Base-by-base conservation (phyloP, 768 basidiomycete genomes). In the Mycena belliarum region DNA sequence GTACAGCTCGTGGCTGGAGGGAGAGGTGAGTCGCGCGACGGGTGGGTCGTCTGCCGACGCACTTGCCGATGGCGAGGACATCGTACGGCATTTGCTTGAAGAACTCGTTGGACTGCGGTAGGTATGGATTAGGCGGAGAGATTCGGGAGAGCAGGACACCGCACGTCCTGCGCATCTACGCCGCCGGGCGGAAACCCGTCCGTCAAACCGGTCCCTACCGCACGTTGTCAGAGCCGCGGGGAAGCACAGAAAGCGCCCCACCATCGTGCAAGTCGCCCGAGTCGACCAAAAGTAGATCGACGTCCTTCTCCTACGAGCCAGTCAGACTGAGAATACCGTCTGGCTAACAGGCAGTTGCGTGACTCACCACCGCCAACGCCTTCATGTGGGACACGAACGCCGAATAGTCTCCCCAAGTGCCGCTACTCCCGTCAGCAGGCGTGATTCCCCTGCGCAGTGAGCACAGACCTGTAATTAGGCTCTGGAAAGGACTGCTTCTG, bases 351-450 rank as follows among this genome's bases (percentile, higher is more conserved):
- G 35, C 49, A 16, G 28, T 15, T 9, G 1, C 24, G 16, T 20
- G 20, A 52, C 61, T 29, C 18, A 63, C 62, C 54, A 78, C 61
- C 6, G 94, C 93, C 50, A 88, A 75, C 41, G 79, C 66, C 74
- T 93, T 90, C 87, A 95, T 88, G 58, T 91, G 90, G 4, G 79
- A 67, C 21, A 92, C 87, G 63, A 95, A 97, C 26, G 89, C 90
- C 41, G 87, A 79, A 66, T 94, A 89, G 64, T 93, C 91, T 21
- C 92, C 93, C 37, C 86, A 79, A 63, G 86, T 84, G 14, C 83
- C 85, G 56, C 82, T 63, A 26, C 2, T 24, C 37, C 33, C 32
- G 29, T 58, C 38, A 63, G 23, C 49, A 21, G 24, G 11, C 24
- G 18, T 23, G 25, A 24, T 12, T 21, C 29, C 28, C 11, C 40